Evolutionary conservation across 768 basidiomycete genomes (phyloP).

Genomic region (Mycena chlorophos): DNA sequence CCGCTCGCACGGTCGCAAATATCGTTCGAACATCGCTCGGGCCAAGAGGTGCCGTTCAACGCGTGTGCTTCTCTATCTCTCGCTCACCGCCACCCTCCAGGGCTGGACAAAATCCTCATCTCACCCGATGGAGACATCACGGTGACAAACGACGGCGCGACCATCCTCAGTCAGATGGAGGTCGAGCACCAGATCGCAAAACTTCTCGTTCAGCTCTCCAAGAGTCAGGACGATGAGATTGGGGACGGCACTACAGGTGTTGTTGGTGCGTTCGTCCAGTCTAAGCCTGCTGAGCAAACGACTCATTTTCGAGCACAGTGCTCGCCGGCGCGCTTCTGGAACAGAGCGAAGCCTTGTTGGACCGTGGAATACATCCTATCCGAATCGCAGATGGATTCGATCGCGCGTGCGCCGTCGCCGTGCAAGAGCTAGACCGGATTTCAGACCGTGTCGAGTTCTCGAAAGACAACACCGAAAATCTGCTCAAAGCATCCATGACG

Average conservation of each 20-base stretch:
- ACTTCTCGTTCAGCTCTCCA: slow-evolving; percentile 92
- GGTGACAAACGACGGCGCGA: slow-evolving; percentile 98
- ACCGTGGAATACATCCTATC: slow-evolving; percentile 98
- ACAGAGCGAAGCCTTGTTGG: slow-evolving; percentile 92
- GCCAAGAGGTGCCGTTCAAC: slow-evolving; percentile 70
- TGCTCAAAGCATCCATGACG: slow-evolving; percentile 94
- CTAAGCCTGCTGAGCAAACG: slow-evolving; percentile 1
- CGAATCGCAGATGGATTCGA: slow-evolving; percentile 99
- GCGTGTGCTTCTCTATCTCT: slow-evolving; percentile 6
- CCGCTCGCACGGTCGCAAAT: slow-evolving; percentile 90
- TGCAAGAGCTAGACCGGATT: slow-evolving; percentile 86
- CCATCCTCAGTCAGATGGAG: slow-evolving; percentile 97
- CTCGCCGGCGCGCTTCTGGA: slow-evolving; percentile 97
- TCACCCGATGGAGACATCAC: slow-evolving; percentile 98
- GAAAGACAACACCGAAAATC: slow-evolving; percentile 75
- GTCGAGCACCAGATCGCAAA: slow-evolving; percentile 99
- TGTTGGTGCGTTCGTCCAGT: slow-evolving; percentile 68
- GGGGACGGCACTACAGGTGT: slow-evolving; percentile 99
- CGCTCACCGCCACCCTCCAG: slow-evolving; percentile 38
- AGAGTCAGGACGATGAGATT: slow-evolving; percentile 99
- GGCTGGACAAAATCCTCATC: slow-evolving; percentile 92
- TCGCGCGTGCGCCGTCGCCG: slow-evolving; percentile 86
- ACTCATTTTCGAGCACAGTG: slow-evolving; percentile 46
- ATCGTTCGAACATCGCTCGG: slow-evolving; percentile 95
- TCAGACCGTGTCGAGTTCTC: slow-evolving; percentile 90